A percentile compares a stretch with the other conserved stretches of the same genome.
phyloP scores from a whole-genome alignment of 352 stramenopile genomes.

The Pythium pyrilobum region DNA sequence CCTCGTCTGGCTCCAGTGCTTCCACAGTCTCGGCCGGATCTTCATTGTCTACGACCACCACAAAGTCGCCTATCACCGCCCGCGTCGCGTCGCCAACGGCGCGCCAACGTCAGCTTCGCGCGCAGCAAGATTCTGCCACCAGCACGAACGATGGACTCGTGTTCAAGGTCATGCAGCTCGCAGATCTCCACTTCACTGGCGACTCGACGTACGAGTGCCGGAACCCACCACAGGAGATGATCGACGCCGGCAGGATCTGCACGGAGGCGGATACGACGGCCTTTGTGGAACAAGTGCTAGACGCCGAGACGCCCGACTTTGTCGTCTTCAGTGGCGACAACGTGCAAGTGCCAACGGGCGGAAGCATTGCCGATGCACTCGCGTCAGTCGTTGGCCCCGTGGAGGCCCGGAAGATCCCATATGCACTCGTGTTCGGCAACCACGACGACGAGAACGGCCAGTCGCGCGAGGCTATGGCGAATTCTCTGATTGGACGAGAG shows the following conservation, averaged over 20 bases:
- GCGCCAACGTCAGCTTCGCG: background rate
- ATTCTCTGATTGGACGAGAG: constrained; percentile 24
- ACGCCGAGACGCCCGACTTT: constrained; percentile 43
- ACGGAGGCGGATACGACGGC: constrained; percentile 34
- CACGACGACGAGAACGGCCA: constrained; percentile 48
- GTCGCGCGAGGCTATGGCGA: constrained; percentile 30
- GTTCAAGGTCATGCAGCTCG: constrained; percentile 58
- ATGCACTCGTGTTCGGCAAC: constrained; percentile 56
- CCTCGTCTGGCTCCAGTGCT: too few relatives aligned
- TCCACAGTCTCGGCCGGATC: too few relatives aligned
- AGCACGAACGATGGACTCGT: constrained; percentile 11
- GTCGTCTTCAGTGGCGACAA: constrained; percentile 58
- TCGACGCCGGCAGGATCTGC: constrained; percentile 20
- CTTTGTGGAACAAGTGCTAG: constrained; percentile 48
- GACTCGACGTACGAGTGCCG: constrained; percentile 30
- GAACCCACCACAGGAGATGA: constrained; percentile 19
- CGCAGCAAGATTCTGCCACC: background rate
- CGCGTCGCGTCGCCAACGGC: background rate
- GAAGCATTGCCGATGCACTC: constrained; percentile 28
- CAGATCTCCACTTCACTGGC: constrained; percentile 49
- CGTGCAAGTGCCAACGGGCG: constrained; percentile 18
- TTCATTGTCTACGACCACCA: too few relatives aligned
- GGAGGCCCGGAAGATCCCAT: constrained; percentile 40
- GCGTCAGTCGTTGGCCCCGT: constrained; percentile 26
- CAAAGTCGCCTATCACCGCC: too few relatives aligned